phyloP scores from a whole-genome alignment of 371 early-diverging fungal genomes.

The Rhizopus delemar region DNA sequence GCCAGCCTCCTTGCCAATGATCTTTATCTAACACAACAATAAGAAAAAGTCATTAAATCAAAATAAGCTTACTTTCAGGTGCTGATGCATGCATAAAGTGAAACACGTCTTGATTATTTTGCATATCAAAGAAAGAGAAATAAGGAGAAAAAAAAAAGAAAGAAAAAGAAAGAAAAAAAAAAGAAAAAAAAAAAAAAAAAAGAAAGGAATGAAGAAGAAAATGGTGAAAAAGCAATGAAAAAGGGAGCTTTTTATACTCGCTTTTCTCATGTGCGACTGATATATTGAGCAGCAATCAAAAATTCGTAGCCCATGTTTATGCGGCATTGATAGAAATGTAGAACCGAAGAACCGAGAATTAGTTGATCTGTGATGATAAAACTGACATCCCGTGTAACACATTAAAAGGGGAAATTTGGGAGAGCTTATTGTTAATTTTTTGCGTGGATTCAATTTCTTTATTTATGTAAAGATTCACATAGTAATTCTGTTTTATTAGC shows the following conservation, averaged over 20 bases:
- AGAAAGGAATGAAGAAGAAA: not conserved
- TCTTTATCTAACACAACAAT: not conserved
- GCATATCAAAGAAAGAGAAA: not conserved
- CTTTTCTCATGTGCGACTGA: too few species aligned
- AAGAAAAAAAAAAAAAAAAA: not conserved
- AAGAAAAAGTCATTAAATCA: not conserved
- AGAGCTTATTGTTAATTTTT: too few species aligned
- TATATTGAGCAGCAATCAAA: too few species aligned
- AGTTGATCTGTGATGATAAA: conserved; percentile 3
- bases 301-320: too few species aligned
- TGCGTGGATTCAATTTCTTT: too few species aligned
- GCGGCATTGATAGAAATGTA: not conserved
- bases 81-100: not conserved
- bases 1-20: not conserved
- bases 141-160: not conserved
- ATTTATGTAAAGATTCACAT: too few species aligned
- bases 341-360: not conserved
- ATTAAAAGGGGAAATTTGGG: not conserved
- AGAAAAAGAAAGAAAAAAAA: not conserved
- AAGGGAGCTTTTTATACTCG: too few species aligned
- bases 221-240: too few species aligned
- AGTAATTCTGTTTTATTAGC: too few species aligned
- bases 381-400: not conserved
- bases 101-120: not conserved
- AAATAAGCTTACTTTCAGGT: not conserved